phyloP scores from a whole-genome alignment of 116 monocot species.

The Cymodocea nodosa region DNA sequence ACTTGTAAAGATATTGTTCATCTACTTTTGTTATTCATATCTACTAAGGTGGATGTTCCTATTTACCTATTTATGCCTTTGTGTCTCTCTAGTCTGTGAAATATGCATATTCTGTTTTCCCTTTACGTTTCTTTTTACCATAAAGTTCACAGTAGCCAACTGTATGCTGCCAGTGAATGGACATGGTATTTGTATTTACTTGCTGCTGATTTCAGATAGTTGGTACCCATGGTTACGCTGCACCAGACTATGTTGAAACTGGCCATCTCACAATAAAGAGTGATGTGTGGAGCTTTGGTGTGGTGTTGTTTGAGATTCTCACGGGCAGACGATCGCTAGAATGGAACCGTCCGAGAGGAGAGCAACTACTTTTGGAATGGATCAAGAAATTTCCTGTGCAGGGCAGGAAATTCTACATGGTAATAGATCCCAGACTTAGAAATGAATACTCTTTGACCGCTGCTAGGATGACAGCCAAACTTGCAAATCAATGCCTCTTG shows the following conservation, averaged over 20 bases:
- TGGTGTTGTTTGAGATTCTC: constrained; percentile 67
- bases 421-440: constrained; percentile 56
- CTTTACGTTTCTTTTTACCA: background rate
- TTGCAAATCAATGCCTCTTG: constrained; percentile 56
- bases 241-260: constrained; percentile 77
- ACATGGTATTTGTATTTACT: too few species aligned
- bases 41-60: too few species aligned
- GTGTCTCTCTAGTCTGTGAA: too few species aligned
- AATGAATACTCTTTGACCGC: constrained; percentile 33
- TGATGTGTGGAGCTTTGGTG: constrained; percentile 88
- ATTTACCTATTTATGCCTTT: too few species aligned
- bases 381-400: constrained; percentile 49
- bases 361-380: constrained; percentile 65
- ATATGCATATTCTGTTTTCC: background rate
- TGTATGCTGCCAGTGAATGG: too few species aligned
- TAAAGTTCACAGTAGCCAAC: background rate
- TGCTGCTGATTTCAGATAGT: constrained; percentile 34
- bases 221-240: constrained; percentile 80
- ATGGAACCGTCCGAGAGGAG: constrained; percentile 33
- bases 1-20: too few species aligned
- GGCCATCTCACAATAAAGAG: constrained; percentile 76
- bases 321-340: constrained; percentile 55
- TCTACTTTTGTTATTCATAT: too few species aligned
- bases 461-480: constrained; percentile 35
- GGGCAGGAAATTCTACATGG: constrained; percentile 32